Conservation (phyloP, 345 rosid species). For the Kandelia obovata region DNA sequence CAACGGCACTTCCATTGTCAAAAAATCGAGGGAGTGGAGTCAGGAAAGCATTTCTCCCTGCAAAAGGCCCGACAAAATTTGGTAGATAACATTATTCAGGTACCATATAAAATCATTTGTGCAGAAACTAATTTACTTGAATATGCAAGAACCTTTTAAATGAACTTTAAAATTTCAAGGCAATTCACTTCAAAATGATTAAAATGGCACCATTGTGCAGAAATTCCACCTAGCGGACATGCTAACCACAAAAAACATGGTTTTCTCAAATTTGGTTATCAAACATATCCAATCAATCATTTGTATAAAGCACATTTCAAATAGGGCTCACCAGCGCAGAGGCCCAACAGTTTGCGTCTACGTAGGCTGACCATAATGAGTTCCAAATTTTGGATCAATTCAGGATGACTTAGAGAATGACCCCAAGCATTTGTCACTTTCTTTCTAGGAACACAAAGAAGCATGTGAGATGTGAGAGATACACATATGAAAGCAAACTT, state of each 20-base stretch:
- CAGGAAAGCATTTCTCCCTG: conserved; percentile 57
- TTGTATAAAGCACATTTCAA: conserved; percentile 6
- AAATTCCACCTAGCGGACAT: neutral
- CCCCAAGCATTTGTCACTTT: conserved; percentile 12
- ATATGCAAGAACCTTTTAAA: no score
- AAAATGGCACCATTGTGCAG: no score
- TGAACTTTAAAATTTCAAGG: neutral
- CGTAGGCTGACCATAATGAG: conserved; percentile 82
- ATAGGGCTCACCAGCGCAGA: conserved; percentile 69
- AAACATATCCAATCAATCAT: conserved; percentile 15
- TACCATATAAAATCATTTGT: neutral
- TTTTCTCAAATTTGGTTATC: neutral
- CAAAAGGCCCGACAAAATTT: conserved; percentile 11
- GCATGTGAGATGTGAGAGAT: no score
- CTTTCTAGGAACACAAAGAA: conserved; percentile 23
- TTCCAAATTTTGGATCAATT: conserved; percentile 20
- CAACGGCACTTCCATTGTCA: conserved; percentile 35
- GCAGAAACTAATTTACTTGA: neutral
- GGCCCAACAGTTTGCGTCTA: conserved; percentile 82
- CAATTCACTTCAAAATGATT: neutral
- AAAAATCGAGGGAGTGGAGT: conserved; percentile 51
- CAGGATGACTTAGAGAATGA: conserved; percentile 9
- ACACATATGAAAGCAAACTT: neutral
- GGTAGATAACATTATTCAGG: conserved; percentile 13
- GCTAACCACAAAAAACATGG: neutral